Evolutionary conservation across 208 protist genomes (phyloP).

Genomic region (Acanthamoeba rhysodes): DNA sequence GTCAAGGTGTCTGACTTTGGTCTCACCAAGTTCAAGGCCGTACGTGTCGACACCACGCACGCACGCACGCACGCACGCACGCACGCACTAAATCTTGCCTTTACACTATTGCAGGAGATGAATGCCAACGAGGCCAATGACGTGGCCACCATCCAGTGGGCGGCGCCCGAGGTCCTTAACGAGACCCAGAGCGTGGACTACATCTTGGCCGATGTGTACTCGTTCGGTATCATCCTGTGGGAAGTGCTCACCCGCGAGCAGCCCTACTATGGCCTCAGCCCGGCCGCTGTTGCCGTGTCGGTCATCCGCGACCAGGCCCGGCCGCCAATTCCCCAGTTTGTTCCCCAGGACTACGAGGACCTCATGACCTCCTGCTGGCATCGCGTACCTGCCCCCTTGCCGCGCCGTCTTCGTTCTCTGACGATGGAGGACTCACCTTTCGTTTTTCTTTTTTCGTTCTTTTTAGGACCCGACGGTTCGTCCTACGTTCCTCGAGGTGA

Average conservation of each 20-base stretch:
- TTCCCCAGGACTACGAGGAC: neutral
- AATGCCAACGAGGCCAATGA: no score
- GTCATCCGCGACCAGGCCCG: neutral
- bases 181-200: no score
- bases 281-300: neutral
- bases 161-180: no score
- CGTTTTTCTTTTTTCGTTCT: neutral
- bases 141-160: no score
- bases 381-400: neutral
- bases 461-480: neutral
- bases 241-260: slow-evolving; percentile 11
- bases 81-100: no score
- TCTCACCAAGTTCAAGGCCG: neutral
- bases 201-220: neutral
- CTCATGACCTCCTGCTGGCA: slow-evolving; percentile 43
- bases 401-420: neutral
- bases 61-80: no score
- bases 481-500: slow-evolving; percentile 48
- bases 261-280: neutral
- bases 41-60: no score
- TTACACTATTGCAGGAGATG: no score
- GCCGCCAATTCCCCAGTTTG: slow-evolving; percentile 7
- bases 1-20: slow-evolving; percentile 22
- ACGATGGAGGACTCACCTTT: neutral
- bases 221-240: slow-evolving; percentile 49